Percentiles rank a stretch among this genome's conserved stretches.
Conservation (phyloP, 2,329 filamentous ascomycete species). For the Penicillium psychrosexuale region DNA sequence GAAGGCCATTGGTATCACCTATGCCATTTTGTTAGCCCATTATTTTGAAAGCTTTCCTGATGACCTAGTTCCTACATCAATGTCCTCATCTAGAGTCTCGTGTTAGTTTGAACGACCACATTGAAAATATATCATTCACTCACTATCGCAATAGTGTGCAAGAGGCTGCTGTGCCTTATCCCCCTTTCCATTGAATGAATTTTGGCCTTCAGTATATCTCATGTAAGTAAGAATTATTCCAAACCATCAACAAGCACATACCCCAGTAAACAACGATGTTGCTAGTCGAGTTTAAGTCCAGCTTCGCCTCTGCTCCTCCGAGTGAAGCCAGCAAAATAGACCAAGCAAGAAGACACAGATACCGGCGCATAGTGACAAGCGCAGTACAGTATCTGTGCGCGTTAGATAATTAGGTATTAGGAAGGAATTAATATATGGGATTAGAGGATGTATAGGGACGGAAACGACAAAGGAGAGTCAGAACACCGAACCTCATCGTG, state of each 20-base stretch:
- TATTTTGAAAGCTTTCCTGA: rapidly evolving
- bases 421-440: slow-evolving; percentile 2
- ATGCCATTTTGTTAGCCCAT: slow-evolving; percentile 8
- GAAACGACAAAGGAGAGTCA: background rate
- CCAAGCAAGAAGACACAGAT: slow-evolving; percentile 24
- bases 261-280: slow-evolving; percentile 68
- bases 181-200: slow-evolving; percentile 53
- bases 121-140: slow-evolving; percentile 21
- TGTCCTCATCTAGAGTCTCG: slow-evolving; percentile 20
- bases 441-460: background rate
- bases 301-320: slow-evolving; percentile 36
- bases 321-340: slow-evolving; percentile 31
- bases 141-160: slow-evolving; percentile 58
- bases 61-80: slow-evolving; percentile 14
- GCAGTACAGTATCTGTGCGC: background rate
- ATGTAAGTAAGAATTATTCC: background rate
- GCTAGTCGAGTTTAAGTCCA: slow-evolving; percentile 45
- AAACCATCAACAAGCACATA: slow-evolving; percentile 9
- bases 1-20: slow-evolving; percentile 65
- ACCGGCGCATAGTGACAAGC: slow-evolving; percentile 20
- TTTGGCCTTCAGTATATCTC: slow-evolving; percentile 49
- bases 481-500: background rate
- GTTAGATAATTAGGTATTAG: slow-evolving; percentile 15
- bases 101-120: slow-evolving; percentile 11
- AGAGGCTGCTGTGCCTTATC: slow-evolving; percentile 54